Percentiles rank a stretch among this genome's conserved stretches.
Evolutionary conservation across 2,329 filamentous ascomycete genomes (phyloP).

Genomic region (Nakataea oryzae): DNA sequence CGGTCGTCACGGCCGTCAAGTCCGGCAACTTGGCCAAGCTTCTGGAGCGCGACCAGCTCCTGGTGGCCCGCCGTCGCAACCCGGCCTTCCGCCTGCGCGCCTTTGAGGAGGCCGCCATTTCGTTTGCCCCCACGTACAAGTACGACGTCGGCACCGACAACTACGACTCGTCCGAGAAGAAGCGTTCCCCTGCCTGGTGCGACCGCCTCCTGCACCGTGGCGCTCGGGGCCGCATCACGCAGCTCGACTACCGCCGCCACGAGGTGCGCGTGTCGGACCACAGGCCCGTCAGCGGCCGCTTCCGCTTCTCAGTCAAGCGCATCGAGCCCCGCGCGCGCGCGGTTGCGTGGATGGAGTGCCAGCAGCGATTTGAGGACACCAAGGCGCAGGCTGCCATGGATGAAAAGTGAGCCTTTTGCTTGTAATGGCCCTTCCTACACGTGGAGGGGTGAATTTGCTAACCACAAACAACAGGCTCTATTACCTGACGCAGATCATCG

Average conservation of each 20-base stretch:
- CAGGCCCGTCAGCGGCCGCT: slow-evolving; percentile 77
- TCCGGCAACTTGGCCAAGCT: slow-evolving; percentile 74
- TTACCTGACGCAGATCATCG: slow-evolving; percentile 40
- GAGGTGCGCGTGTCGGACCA: slow-evolving; percentile 90
- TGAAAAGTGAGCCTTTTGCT: slow-evolving; percentile 59
- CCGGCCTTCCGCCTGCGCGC: slow-evolving; percentile 79
- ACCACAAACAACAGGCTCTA: slow-evolving; percentile 25
- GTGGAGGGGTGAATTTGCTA: slow-evolving; percentile 12
- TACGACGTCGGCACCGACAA: slow-evolving; percentile 93
- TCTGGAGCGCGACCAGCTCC: slow-evolving; percentile 84
- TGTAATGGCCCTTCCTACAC: neutral
- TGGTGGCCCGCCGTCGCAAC: slow-evolving; percentile 81
- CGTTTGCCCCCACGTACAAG: slow-evolving; percentile 94
- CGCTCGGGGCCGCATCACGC: slow-evolving; percentile 62
- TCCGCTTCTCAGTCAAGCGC: slow-evolving; percentile 76
- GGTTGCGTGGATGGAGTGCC: slow-evolving; percentile 60
- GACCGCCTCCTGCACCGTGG: slow-evolving; percentile 85
- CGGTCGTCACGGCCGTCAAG: slow-evolving; percentile 77
- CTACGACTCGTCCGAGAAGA: slow-evolving; percentile 93
- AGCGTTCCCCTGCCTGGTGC: slow-evolving; percentile 90
- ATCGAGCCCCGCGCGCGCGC: slow-evolving; percentile 59
- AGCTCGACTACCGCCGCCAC: slow-evolving; percentile 79
- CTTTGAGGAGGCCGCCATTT: slow-evolving; percentile 85
- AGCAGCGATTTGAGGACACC: slow-evolving; percentile 63
- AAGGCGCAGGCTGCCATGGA: slow-evolving; percentile 57